Base-by-base conservation (phyloP, 1,284 basidiomycete species). In the Porogramme epimiltina region DNA sequence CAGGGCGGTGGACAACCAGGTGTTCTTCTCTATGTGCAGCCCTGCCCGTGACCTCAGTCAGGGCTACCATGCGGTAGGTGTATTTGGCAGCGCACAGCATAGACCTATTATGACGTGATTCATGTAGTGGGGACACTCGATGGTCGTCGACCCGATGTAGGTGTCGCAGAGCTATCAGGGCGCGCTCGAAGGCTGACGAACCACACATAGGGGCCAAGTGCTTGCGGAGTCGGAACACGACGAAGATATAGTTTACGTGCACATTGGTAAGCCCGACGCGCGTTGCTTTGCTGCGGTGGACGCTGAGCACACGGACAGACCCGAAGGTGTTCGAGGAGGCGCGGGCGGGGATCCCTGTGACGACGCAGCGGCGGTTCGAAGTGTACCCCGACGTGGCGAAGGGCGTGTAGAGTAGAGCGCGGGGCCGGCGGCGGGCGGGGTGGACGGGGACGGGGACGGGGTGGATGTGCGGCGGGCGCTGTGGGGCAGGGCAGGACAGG, bases 1-100 rank as follows among this genome's bases (percentile, higher is more conserved):
- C 62, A 94, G 95, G 51, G 96, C 96, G 9, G 84, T 95, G 25
- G 96, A 99, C 68, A 98, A 99, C 66, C 96, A 99, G 72, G 84
- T 98, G 19, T 99, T 86, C 73, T 86, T 97, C 56, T 82, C 91
- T 2, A 96, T 95, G 89, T 98, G 95, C 70, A 98, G 95, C 57
- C 95, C 95, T 26, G 95, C 97, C 1, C 82, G 96, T 33, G 91
- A 97, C 60, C 69, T 89, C 51, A 82, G 77, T 15, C 89, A 92
- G 25, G 80, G 76, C 18, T 96, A 95, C 67, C 91, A 95, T 67
- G 93, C 94, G 53, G 92, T 93, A 61, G 63, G 89, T 76, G 4
- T 20, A 9, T 37, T 19, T 11, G 11, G 16, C 33, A 13, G n/a
- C 23, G 26, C 20, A 16, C 34, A 15, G 22, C 13, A 31, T 54